Evolutionary conservation across 1,284 basidiomycete species (phyloP).

Genomic region (Spongiforma sp.): DNA sequence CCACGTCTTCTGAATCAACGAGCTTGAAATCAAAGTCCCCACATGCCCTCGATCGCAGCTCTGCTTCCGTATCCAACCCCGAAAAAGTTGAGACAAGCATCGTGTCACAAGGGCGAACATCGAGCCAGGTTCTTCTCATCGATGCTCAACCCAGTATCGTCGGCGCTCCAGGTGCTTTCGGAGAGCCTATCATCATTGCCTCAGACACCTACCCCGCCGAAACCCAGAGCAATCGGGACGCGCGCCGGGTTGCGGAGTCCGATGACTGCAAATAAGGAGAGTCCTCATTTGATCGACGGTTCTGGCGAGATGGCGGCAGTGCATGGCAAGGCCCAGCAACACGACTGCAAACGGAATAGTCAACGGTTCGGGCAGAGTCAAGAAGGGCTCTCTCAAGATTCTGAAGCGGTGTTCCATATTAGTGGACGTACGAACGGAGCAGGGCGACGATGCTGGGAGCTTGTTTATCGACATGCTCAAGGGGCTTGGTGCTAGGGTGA

Average conservation of each 20-base stretch:
- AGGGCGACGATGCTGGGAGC: conserved; percentile 85
- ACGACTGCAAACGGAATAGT: conserved; percentile 16
- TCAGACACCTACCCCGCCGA: conserved; percentile 46
- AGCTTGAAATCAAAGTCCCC: conserved; percentile 12
- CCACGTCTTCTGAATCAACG: too few species aligned
- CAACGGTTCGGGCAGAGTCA: conserved; percentile 23
- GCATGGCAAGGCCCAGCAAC: conserved; percentile 26
- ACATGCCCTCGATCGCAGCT: not conserved
- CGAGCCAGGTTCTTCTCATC: conserved; percentile 44
- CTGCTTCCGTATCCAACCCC: conserved; percentile 19
- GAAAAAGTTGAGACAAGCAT: conserved; percentile 34
- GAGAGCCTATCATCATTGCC: conserved; percentile 56
- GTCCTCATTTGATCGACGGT: conserved; percentile 34
- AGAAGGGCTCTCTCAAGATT: conserved; percentile 45
- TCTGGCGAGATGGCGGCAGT: conserved; percentile 17
- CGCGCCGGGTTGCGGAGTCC: conserved; percentile 45
- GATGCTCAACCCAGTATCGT: conserved; percentile 54
- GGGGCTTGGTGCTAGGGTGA: conserved; percentile 82
- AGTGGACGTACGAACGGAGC: conserved; percentile 88
- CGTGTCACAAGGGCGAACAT: conserved; percentile 36
- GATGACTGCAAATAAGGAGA: conserved; percentile 35
- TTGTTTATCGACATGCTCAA: conserved; percentile 87
- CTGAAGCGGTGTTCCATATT: conserved; percentile 85
- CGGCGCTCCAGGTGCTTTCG: conserved; percentile 61
- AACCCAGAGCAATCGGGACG: conserved; percentile 36